Percentiles rank a stretch among this genome's conserved stretches.
These are phyloP conservation scores for Entomortierella beljakovae DNA, from an alignment of 192 early-diverging fungal species.

Conservation along the genomic window DNA sequence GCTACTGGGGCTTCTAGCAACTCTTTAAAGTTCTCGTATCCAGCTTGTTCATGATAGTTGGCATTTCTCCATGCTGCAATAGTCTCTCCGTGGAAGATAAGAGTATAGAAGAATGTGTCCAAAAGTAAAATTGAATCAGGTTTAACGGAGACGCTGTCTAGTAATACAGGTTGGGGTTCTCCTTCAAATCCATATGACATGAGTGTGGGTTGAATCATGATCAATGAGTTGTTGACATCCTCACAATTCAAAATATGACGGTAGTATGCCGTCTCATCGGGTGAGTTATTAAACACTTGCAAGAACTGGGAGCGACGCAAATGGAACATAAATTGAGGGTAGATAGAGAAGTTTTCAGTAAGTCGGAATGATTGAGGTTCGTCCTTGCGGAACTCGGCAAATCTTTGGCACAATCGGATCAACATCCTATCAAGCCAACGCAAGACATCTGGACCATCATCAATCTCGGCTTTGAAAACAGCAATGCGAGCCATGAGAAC, in stretches of 20 bases:
- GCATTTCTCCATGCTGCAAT: constrained; percentile 97
- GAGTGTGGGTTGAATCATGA: constrained; percentile 99
- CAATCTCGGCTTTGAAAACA: constrained; percentile 96
- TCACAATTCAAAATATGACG: constrained; percentile 93
- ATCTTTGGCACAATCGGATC: constrained; percentile 97
- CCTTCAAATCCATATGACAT: constrained; percentile 92
- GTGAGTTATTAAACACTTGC: constrained; percentile 99
- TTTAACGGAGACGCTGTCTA: constrained; percentile 99
- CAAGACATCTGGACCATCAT: constrained; percentile 97
- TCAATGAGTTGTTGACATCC: constrained; percentile 96
- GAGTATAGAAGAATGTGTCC: constrained; percentile 99
- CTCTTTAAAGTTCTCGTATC: constrained; percentile 94
- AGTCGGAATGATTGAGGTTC: constrained; percentile 94
- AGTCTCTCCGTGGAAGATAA: constrained; percentile 99
- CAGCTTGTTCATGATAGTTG: constrained; percentile 94
- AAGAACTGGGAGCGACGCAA: constrained; percentile 96
- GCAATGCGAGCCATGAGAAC: constrained; percentile 98
- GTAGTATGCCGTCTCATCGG: constrained; percentile 96
- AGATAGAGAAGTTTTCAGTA: constrained; percentile 94
- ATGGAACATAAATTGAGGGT: constrained; percentile 99
- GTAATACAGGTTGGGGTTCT: constrained; percentile 88
- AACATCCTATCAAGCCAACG: constrained; percentile 99
- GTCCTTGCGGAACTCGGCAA: constrained; percentile 96
- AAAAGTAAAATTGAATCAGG: constrained; percentile 91
- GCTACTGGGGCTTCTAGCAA: constrained; percentile 89